These are phyloP conservation scores for Xanthoparmelia taractica DNA, from an alignment of 495 filamentous ascomycete genomes.

Conservation along the genomic window DNA sequence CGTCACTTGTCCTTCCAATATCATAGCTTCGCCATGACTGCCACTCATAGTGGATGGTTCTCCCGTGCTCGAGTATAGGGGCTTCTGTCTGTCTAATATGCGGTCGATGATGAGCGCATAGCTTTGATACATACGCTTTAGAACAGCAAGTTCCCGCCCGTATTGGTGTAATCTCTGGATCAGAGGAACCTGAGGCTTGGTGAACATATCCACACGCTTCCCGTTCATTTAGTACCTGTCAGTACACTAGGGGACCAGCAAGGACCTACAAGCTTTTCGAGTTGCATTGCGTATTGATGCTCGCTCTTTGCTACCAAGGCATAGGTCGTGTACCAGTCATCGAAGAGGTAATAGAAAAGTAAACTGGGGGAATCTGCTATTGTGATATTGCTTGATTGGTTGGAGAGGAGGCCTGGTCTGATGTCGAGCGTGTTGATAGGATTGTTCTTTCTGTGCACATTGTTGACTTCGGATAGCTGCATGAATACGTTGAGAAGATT, in stretches of 20 bases:
- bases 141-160: conserved; percentile 54
- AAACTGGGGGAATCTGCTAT: conserved; percentile 61
- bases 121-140: conserved; percentile 70
- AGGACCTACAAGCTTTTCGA: conserved; percentile 49
- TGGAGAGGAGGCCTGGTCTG: conserved; percentile 26
- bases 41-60: background rate
- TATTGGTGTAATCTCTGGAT: conserved; percentile 67
- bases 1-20: background rate
- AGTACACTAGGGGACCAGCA: conserved; percentile 4
- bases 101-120: conserved; percentile 72
- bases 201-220: conserved; percentile 52
- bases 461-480: conserved; percentile 50
- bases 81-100: conserved; percentile 50
- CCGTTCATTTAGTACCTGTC: conserved; percentile 10
- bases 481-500: conserved; percentile 66
- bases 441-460: conserved; percentile 17
- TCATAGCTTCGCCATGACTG: background rate
- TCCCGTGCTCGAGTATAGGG: conserved; percentile 13
- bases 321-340: conserved; percentile 72
- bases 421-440: conserved; percentile 37
- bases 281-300: conserved; percentile 50
- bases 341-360: conserved; percentile 81
- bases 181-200: conserved; percentile 50
- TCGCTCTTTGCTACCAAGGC: conserved; percentile 53
- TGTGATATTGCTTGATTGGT: conserved; percentile 36